Base-by-base conservation (phyloP, 495 filamentous ascomycete genomes). In the Aspergillus mulundensis region DNA sequence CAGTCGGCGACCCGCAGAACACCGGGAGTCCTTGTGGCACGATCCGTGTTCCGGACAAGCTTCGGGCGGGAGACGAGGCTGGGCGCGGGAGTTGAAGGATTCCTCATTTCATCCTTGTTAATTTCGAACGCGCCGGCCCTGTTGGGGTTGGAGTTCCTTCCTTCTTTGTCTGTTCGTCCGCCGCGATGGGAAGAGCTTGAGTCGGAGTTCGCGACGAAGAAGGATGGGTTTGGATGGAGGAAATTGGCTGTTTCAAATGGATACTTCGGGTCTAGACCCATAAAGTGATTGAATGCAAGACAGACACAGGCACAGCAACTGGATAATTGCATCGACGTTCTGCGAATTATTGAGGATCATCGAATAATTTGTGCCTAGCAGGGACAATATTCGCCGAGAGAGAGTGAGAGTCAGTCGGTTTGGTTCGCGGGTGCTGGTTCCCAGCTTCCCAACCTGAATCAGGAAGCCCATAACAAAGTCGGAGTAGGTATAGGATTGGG, bases 1-100 rank as follows among this genome's bases (percentile, higher is more conserved):
- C 32, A 36, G 6, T 14, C 32, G 32, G 32, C 23, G 48, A 24
- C 48, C 36, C 48, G 32, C 36, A 24, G 32, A 24, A 30, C 46
- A 15, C 18, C 18, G 16, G 32, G 19, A 24, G 32, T 3, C 32
- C 8, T 11, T 36, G 32, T 36, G 32, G 32, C 32, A 36, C 32
- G 40, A 42, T 28, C n/a, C n/a, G n/a, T 19, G 10, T n/a, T 19
- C 50, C 38, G 20, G 53, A 50, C 60, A 62, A 58, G 55, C 55
- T 49, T 53, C 30, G 19, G 21, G 23, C 28, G 30, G 32, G 30
- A 7, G 36, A 42, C 3, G 19, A 50, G 43, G 43, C 56, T 59
- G 40, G 56, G 50, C 56, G 18, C 24, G 53, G 53, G 44, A 32
- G 25, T 23, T 40, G 16, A 23, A 25, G 42, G 56, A 28, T 7